These are phyloP conservation scores for Erythrobasidium hasegawianum DNA, from an alignment of 1,284 basidiomycete genomes.

Conservation along the genomic window DNA sequence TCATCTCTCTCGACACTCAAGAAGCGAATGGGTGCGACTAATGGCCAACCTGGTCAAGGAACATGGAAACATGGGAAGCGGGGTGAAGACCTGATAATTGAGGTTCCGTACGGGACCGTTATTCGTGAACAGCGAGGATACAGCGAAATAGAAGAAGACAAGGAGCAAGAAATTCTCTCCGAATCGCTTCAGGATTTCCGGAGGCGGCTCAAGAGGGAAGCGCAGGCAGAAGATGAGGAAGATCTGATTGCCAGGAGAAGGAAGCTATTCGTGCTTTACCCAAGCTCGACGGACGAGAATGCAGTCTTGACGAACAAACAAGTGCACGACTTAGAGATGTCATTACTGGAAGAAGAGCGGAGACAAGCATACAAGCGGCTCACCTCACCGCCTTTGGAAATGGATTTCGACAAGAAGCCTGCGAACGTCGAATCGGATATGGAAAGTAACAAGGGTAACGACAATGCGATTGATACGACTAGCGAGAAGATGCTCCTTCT, in stretches of 20 bases:
- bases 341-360: slow-evolving; percentile 40
- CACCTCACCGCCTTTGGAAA: slow-evolving; percentile 55
- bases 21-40: slow-evolving; percentile 62
- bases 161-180: slow-evolving; percentile 57
- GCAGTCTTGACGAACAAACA: slow-evolving; percentile 39
- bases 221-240: slow-evolving; percentile 48
- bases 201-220: slow-evolving; percentile 63
- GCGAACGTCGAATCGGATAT: slow-evolving; percentile 69
- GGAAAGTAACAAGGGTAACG: slow-evolving; percentile 37
- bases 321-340: slow-evolving; percentile 36
- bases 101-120: slow-evolving; percentile 82
- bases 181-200: slow-evolving; percentile 53
- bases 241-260: slow-evolving; percentile 34
- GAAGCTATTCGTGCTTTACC: slow-evolving; percentile 44
- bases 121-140: slow-evolving; percentile 73
- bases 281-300: slow-evolving; percentile 39
- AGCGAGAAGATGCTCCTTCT: slow-evolving; percentile 65
- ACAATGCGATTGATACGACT: not conserved
- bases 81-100: slow-evolving; percentile 66
- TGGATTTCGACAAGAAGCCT: slow-evolving; percentile 56
- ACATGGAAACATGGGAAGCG: slow-evolving; percentile 77
- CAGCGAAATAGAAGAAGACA: slow-evolving; percentile 51
- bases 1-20: slow-evolving; percentile 71
- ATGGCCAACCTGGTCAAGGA: slow-evolving; percentile 70
- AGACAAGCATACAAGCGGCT: slow-evolving; percentile 56